Conservation (phyloP, 2,329 filamentous ascomycete genomes). For the Aspergillus udagawae region DNA sequence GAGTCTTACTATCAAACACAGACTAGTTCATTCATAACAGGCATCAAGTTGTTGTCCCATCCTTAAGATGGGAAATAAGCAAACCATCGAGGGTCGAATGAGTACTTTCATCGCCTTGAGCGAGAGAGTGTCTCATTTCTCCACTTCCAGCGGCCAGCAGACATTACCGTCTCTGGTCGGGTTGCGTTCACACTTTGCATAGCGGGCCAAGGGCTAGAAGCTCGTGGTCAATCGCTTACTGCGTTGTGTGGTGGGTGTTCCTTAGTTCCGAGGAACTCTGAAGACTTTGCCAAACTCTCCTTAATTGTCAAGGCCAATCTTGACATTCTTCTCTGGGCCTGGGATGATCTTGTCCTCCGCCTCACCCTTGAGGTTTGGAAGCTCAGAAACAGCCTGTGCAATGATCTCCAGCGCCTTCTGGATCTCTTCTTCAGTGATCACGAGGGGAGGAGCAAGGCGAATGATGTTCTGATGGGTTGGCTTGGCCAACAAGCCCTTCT, state of each 20-base stretch:
- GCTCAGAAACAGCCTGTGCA: conserved; percentile 72
- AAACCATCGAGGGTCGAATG: not conserved
- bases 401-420: conserved; percentile 74
- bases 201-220: too few species aligned
- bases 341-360: conserved; percentile 56
- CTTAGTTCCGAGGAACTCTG: not conserved
- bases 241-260: not conserved
- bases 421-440: conserved; percentile 88
- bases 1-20: not conserved
- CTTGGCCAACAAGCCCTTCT: conserved; percentile 93
- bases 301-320: conserved; percentile 57
- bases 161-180: not conserved
- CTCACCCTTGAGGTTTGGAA: conserved; percentile 64
- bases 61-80: not conserved
- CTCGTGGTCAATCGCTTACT: not conserved
- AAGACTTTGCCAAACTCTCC: not conserved
- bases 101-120: not conserved
- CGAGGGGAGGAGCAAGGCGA: conserved; percentile 89
- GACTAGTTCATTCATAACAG: not conserved
- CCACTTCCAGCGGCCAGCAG: not conserved
- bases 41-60: not conserved
- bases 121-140: not conserved
- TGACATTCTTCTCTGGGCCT: conserved; percentile 57
- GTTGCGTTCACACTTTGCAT: not conserved
- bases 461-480: conserved; percentile 99